A percentile compares a stretch with the other conserved stretches of the same genome.
Evolutionary conservation across 306 rosid genomes (phyloP).

Genomic region (Cucurbita argyrosperma): DNA sequence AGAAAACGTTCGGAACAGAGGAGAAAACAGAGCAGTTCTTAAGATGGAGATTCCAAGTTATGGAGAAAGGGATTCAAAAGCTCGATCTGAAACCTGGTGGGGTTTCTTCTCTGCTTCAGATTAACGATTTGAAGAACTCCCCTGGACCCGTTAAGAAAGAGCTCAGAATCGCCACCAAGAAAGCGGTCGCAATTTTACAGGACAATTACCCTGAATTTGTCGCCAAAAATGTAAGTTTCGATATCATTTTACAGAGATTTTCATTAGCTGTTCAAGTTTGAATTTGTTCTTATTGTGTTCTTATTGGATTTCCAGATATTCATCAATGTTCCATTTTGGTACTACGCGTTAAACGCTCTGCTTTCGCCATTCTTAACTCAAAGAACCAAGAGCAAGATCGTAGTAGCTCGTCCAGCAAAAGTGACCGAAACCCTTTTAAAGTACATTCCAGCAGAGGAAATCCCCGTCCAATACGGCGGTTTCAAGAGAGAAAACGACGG

Average conservation of each 20-base stretch:
- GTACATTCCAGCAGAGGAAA: conserved; percentile 35
- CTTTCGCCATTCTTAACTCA: conserved; percentile 69
- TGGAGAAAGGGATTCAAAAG: conserved; percentile 66
- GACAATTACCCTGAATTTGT: conserved; percentile 91
- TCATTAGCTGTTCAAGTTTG: too few species aligned
- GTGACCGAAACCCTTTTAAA: conserved; percentile 34
- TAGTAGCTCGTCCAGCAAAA: conserved; percentile 32
- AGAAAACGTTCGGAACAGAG: conserved; percentile 56
- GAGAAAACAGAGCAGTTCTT: conserved; percentile 60
- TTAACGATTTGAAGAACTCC: conserved; percentile 65
- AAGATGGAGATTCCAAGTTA: conserved; percentile 66
- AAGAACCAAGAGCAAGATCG: conserved; percentile 62
- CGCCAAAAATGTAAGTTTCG: conserved; percentile 53
- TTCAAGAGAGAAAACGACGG: conserved; percentile 24
- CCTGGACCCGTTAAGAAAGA: conserved; percentile 67
- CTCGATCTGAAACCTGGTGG: conserved; percentile 44
- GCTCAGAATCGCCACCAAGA: conserved; percentile 61
- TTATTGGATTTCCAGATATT: conserved; percentile 34
- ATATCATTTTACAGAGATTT: background rate
- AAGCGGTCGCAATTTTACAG: conserved; percentile 62
- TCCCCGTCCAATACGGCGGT: conserved; percentile 32
- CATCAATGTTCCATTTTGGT: conserved; percentile 94
- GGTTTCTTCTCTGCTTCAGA: conserved; percentile 46
- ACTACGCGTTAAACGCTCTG: conserved; percentile 62
- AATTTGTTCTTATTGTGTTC: background rate